phyloP scores from a whole-genome alignment of 768 basidiomycete species.

The Suillus cothurnatus region DNA sequence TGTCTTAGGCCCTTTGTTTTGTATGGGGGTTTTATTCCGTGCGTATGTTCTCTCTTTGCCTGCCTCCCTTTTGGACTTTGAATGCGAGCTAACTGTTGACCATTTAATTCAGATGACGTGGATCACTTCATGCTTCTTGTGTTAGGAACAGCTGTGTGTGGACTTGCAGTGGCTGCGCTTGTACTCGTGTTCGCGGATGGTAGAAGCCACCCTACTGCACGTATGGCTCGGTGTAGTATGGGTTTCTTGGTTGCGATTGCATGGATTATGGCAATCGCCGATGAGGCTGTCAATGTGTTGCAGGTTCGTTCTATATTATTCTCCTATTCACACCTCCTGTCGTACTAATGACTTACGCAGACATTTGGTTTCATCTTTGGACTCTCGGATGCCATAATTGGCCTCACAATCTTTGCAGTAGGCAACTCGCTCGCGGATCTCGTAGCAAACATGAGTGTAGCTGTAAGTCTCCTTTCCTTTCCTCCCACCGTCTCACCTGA shows the following conservation, averaged over 20 bases:
- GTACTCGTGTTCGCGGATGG: constrained; percentile 62
- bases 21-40: constrained; percentile 78
- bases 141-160: constrained; percentile 54
- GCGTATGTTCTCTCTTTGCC: constrained; percentile 30
- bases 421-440: constrained; percentile 97
- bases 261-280: constrained; percentile 99
- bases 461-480: constrained; percentile 48
- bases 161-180: constrained; percentile 52
- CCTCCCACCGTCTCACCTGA: background rate
- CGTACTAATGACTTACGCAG: constrained; percentile 41
- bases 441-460: constrained; percentile 96
- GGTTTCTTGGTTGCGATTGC: constrained; percentile 90
- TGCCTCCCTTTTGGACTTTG: background rate
- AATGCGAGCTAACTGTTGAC: background rate
- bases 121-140: constrained; percentile 51
- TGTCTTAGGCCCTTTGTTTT: constrained; percentile 79
- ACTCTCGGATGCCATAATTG: constrained; percentile 95
- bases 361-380: constrained; percentile 94
- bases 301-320: constrained; percentile 51
- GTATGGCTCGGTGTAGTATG: constrained; percentile 80
- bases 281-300: constrained; percentile 91
- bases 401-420: constrained; percentile 93
- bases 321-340: constrained; percentile 1
- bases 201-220: constrained; percentile 56
- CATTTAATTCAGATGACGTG: constrained; percentile 42